These are phyloP conservation scores for Aspergillus cavernicola DNA, from an alignment of 495 filamentous ascomycete species.

Conservation along the genomic window DNA sequence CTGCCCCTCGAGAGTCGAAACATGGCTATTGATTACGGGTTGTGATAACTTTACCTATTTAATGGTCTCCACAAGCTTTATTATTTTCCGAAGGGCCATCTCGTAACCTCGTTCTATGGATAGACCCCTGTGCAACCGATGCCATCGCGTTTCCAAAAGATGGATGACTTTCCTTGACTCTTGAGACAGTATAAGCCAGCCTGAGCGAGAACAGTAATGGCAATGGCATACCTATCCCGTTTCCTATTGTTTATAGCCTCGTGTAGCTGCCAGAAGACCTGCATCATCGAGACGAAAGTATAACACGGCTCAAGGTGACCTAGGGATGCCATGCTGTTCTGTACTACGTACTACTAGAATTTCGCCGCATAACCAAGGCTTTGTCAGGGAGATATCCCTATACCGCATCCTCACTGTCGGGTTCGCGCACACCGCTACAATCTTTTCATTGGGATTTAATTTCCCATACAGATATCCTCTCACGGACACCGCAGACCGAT, in stretches of 20 bases:
- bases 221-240: too few relatives aligned
- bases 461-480: slow-evolving; percentile 3
- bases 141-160: too few relatives aligned
- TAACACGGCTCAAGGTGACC: not conserved
- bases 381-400: not conserved
- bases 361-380: not conserved
- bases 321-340: slow-evolving; percentile 3
- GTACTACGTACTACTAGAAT: not conserved
- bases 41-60: not conserved
- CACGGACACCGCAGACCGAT: not conserved
- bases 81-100: slow-evolving; percentile 8
- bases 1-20: not conserved
- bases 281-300: slow-evolving; percentile 1
- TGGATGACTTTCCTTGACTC: too few relatives aligned
- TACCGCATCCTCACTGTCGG: slow-evolving; percentile 9
- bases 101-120: not conserved
- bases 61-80: slow-evolving; percentile 9
- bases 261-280: not conserved
- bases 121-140: not conserved
- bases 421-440: slow-evolving; percentile 20
- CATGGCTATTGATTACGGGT: not conserved
- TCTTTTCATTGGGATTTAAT: slow-evolving; percentile 1
- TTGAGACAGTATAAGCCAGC: not conserved
- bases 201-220: not conserved
- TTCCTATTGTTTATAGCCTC: not conserved